Conservation (phyloP, 768 basidiomycete genomes). For the Paxillus ammoniavirescens region DNA sequence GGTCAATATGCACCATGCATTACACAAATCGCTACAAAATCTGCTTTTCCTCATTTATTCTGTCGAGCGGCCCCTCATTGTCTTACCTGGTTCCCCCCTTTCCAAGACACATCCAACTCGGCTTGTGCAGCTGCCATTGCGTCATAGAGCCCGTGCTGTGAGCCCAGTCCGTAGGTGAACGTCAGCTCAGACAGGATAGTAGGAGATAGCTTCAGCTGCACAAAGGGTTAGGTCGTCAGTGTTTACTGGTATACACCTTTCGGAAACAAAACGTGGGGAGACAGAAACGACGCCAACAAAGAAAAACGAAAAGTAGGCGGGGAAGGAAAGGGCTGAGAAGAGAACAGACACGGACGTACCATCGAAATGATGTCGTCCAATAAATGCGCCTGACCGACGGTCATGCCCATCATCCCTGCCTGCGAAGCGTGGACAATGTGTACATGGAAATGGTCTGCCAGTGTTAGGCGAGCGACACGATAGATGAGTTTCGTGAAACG, state of each 20-base stretch:
- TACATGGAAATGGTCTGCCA: constrained; percentile 87
- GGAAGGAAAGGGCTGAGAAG: not conserved
- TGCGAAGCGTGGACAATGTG: constrained; percentile 82
- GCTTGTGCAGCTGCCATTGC: constrained; percentile 41
- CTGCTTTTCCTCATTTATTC: too few relatives aligned
- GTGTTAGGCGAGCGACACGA: not conserved
- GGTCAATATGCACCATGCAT: too few relatives aligned
- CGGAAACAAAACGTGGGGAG: not conserved
- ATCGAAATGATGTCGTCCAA: constrained; percentile 89
- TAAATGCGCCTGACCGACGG: constrained; percentile 88
- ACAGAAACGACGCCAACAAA: not conserved
- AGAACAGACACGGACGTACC: constrained; percentile 39
- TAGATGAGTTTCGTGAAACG: too few relatives aligned
- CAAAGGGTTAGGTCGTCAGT: constrained; percentile 18
- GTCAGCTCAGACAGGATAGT: constrained; percentile 69
- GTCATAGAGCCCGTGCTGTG: constrained; percentile 69
- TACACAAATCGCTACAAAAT: too few relatives aligned
- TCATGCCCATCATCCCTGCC: constrained; percentile 60
- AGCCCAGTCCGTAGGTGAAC: constrained; percentile 79
- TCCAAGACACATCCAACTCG: too few relatives aligned
- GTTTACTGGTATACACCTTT: not conserved
- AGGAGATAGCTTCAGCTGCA: constrained; percentile 60
- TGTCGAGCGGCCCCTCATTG: too few relatives aligned
- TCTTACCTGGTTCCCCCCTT: too few relatives aligned
- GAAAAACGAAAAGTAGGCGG: not conserved